Evolutionary conservation across 768 basidiomycete genomes (phyloP), one percentile per base, ranked within the genome.

Genomic region (Trametes coccinea): DNA sequence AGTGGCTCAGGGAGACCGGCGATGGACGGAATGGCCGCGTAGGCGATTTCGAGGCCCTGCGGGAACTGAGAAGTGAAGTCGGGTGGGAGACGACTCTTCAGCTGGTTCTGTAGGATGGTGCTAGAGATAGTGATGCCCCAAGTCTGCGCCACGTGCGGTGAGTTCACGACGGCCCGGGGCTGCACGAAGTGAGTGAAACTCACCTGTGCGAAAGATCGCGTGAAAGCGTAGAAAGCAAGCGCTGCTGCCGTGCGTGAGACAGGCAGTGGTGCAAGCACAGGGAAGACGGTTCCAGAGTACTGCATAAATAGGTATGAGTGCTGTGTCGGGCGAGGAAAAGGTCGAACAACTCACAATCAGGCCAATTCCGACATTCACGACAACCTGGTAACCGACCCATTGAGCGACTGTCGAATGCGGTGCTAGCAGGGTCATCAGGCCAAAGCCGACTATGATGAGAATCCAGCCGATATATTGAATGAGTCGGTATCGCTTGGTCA

Each of bases 21-120:
- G 17, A 84, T 76, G 13, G 67, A 59, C 0, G 81, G 81, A 53
- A 85, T 83, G 41, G 78, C 73, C 0, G 71, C 61, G 51, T 73
- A 73, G 6, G 69, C 69, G 33, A 73, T 63, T 30, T 62, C 61
- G 14, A 61, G 59, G 39, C 72, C 69, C 0, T 44, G 31, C 0
- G 73, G 70, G 45, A 73, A 65, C 16, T 53, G 41, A 5, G 53
- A 40, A 6, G 60, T 29, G 65, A 75, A 76, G 6, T 45, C 65
- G 3, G 56, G 14, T 0, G 78, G 78, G 1, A 78, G 70, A 0
- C 48, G 50, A 16, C 59, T 61, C 0, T 41, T 56, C 22, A 80
- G 73, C 53, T 70, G 39, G 67, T 76, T 79, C 57, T 76, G 73
- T 5, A 79, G 69, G 33, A 77, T 61, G 1, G 73, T 70, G 10